Base-by-base conservation (phyloP, 768 basidiomycete genomes). In the Kwoniella newhampshirensis region DNA sequence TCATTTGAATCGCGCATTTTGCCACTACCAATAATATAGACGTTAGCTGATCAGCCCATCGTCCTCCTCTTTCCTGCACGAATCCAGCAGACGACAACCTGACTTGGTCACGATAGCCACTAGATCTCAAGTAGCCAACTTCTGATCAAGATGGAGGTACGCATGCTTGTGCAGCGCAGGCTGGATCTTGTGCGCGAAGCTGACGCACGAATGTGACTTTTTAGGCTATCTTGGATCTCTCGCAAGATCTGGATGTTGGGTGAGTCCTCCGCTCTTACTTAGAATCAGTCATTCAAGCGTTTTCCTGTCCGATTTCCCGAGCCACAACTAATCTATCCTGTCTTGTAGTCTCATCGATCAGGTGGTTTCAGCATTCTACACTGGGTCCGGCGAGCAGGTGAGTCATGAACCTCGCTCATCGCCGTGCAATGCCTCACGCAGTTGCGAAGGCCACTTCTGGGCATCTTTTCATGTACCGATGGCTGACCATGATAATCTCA, bases 331-430 rank as follows among this genome's bases (percentile, higher is more conserved):
- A 30, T 27, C 25, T 11, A 9, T 23, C 1, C 21, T 20, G 13
- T 35, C 44, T 7, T 50, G 18, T 52, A 71, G 71, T 60, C 83
- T 97, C 62, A 82, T 98, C 78, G 96, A 99, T 80, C 88, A 86
- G 78, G 89, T 98, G 70, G 90, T 91, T 46, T 87, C 87, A 80
- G 84, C 90, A 50, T 88, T 98, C 75, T 96, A 91, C 80, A 86
- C 88, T 15, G 87, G 92, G 28, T 77, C 81, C 7, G 91, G 91
- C 23, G 80, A 84, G 56, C 89, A 96, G 81, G 94, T 96, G 49
- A 63, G 80, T 59, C 18, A 2, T 27, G 4, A n/a, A 13, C 13
- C 26, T n/a, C 48, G 32, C 6, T 20, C 30, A 36, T 11, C 17
- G 21, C 6, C 11, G 21, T 28, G 45, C 7, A 23, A 37, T 37